Evolutionary conservation across 805 yeast genomes (phyloP), one percentile per base, ranked within the genome.

Genomic region (Wickerhamiella kurtzmanii): DNA sequence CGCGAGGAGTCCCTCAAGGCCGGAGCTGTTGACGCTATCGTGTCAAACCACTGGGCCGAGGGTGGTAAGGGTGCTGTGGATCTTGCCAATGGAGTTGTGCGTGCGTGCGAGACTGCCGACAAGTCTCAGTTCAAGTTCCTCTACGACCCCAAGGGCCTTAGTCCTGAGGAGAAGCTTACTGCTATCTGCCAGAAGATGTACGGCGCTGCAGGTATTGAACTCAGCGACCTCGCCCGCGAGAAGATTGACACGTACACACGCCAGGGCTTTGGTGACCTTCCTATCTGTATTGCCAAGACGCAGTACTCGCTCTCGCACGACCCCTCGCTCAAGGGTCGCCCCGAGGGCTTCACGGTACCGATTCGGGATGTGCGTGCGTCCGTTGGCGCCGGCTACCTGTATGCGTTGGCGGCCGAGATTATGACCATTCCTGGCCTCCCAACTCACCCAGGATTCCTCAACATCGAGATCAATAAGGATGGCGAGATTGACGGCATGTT

Each of bases 361-460:
- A 86, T 89, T 57, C 77, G 94, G 64, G 98, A 89, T 58, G 84
- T 89, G 53, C 81, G 94, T 66, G 88, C 89, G 37, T 82, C 95
- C 35, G 84, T 85, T 47, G 98, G 98, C 66, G 97, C 96, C 43
- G 96, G 96, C 8, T 89, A 89, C 67, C 73, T 89, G 62, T 92
- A 89, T 61, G 97, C 97, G 1, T 73, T 89, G 57, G 96, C 96
- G 16, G 96, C 94, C 48, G 95, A 89, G 66, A 89, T 89, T 59
- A 87, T 82, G 80, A 89, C 98, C 22, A 88, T 89, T 57, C 98
- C 98, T 22, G 98, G 98, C 50, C 71, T 89, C 61, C 94, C 96
- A 48, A 89, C 97, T 8, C 88, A 84, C 63, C 82, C 94, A 56
- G 97, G 97, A 21, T 89, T 83, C 71, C 85, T 89, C 95, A 84